Evolutionary conservation across 2,329 filamentous ascomycete genomes (phyloP).

Genomic region (Pleurostoma richardsiae): DNA sequence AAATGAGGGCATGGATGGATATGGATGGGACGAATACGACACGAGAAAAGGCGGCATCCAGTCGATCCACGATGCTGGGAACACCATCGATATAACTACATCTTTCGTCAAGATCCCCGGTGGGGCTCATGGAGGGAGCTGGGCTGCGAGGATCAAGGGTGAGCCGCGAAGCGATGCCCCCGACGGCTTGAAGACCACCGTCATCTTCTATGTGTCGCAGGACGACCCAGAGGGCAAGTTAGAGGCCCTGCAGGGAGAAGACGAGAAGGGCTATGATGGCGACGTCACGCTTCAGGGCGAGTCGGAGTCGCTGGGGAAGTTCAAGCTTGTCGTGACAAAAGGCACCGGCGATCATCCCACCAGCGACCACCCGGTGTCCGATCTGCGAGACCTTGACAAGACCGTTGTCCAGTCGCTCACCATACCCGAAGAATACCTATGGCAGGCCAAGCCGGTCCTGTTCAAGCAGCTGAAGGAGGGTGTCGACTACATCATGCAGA

Average conservation of each 20-base stretch:
- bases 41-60: constrained; percentile 81
- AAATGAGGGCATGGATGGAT: constrained; percentile 86
- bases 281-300: constrained; percentile 68
- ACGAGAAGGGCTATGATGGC: constrained; percentile 41
- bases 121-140: constrained; percentile 79
- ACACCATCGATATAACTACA: constrained; percentile 85
- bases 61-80: constrained; percentile 84
- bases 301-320: constrained; percentile 70
- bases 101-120: constrained; percentile 92
- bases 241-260: constrained; percentile 48
- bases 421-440: constrained; percentile 64
- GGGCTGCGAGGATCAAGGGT: constrained; percentile 86
- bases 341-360: constrained; percentile 58
- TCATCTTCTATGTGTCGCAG: constrained; percentile 78
- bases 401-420: constrained; percentile 71
- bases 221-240: constrained; percentile 65
- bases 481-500: constrained; percentile 42
- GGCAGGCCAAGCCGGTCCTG: constrained; percentile 68
- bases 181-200: constrained; percentile 63
- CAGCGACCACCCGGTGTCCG: constrained; percentile 61
- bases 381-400: constrained; percentile 66
- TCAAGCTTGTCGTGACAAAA: constrained; percentile 71
- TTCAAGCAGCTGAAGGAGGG: constrained; percentile 49
- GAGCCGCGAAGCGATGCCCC: constrained; percentile 66
- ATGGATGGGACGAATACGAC: constrained; percentile 98